phyloP scores from a whole-genome alignment of 2,329 filamentous ascomycete genomes.

The Albophoma yamanashiensis region DNA sequence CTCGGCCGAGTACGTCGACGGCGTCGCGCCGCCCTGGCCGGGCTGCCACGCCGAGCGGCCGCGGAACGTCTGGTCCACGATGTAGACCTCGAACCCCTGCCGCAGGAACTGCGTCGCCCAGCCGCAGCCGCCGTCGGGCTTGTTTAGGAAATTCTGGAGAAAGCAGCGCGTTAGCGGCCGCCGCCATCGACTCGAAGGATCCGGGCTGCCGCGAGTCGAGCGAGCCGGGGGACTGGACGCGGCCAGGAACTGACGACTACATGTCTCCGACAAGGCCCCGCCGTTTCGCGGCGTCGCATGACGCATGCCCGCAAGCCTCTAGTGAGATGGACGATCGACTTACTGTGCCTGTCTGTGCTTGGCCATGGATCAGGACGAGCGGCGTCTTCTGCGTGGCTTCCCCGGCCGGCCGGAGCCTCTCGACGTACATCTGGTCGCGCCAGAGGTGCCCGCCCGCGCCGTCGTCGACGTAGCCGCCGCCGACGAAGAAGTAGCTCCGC shows the following conservation, averaged over 20 bases:
- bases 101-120: constrained; percentile 37
- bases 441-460: constrained; percentile 17
- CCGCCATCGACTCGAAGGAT: neutral
- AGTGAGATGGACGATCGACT: constrained; percentile 3
- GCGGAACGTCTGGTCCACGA: constrained; percentile 33
- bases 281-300: neutral
- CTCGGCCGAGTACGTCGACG: constrained; percentile 20
- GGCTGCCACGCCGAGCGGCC: constrained; percentile 33
- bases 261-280: neutral
- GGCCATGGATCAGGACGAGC: constrained; percentile 32
- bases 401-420: constrained; percentile 27
- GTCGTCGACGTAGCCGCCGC: constrained; percentile 22
- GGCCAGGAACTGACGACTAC: neutral
- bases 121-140: constrained; percentile 24
- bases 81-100: constrained; percentile 34
- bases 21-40: constrained; percentile 11
- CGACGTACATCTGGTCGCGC: constrained; percentile 42
- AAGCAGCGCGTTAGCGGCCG: neutral
- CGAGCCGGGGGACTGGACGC: neutral
- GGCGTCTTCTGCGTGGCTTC: constrained; percentile 16
- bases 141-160: constrained; percentile 24
- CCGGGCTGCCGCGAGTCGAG: neutral
- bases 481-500: constrained; percentile 23
- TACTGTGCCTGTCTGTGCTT: constrained; percentile 28
- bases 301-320: neutral